Conservation (phyloP, 306 rosid species). For the Begonia peltatifolia region DNA sequence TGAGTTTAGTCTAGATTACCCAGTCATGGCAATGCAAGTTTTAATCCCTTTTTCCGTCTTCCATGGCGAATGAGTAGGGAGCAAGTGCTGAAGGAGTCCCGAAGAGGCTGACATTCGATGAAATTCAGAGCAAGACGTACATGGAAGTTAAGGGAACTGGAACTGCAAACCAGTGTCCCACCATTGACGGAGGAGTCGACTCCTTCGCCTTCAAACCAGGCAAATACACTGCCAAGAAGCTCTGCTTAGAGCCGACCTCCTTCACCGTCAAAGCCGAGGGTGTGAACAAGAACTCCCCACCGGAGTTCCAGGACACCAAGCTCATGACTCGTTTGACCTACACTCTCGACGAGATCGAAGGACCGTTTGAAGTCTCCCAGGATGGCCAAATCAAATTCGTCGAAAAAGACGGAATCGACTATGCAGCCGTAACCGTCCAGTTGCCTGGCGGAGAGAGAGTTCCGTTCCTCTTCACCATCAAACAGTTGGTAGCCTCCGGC, state of each 20-base stretch:
- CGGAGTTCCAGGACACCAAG: constrained; percentile 82
- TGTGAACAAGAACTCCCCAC: constrained; percentile 71
- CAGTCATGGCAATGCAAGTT: no score
- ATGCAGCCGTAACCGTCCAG: constrained; percentile 84
- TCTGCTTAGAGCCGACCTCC: constrained; percentile 87
- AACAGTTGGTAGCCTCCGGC: constrained; percentile 83
- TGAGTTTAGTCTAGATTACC: no score
- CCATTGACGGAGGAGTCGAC: constrained; percentile 73
- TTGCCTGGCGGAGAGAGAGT: constrained; percentile 91
- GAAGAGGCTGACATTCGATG: constrained; percentile 75
- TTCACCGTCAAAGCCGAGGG: constrained; percentile 92
- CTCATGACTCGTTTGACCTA: constrained; percentile 97
- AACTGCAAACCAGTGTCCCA: constrained; percentile 96
- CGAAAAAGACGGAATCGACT: constrained; percentile 90
- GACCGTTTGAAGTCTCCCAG: constrained; percentile 65
- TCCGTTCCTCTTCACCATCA: constrained; percentile 91
- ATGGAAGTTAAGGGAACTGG: constrained; percentile 82
- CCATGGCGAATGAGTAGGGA: constrained; percentile 31
- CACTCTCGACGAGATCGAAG: constrained; percentile 92
- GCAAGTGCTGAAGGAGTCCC: constrained; percentile 87
- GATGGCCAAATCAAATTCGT: constrained; percentile 67
- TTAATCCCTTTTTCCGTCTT: neutral
- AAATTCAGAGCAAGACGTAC: constrained; percentile 96
- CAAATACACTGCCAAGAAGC: constrained; percentile 65
- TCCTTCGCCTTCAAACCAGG: constrained; percentile 68